Base-by-base conservation (phyloP, 768 basidiomycete species). In the Hirschioporus abietinus region DNA sequence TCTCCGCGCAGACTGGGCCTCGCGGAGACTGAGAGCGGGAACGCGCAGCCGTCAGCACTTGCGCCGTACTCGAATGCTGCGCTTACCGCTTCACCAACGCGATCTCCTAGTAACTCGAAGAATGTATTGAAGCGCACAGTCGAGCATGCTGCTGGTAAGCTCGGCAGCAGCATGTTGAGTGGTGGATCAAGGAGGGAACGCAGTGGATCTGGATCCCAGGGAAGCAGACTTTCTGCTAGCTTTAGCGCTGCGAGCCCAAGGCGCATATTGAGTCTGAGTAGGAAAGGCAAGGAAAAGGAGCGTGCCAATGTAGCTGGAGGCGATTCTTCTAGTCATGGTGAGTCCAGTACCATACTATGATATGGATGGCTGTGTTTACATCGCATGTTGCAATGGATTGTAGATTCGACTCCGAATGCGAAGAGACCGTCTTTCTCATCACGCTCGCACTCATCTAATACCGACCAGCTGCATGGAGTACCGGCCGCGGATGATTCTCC, bases 111-210 rank as follows among this genome's bases (percentile, higher is more conserved):
- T 69, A 70, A 63, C 35, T 71, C n/a, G 63, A 36, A 63, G 64
- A 65, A 58, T 68, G 71, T 67, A 66, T 76, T 10, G 71, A 71
- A 27, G 77, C 77, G 72, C 59, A 82, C 76, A 23, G 82, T 85
- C 59, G 82, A 80, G 70, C 83, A 79, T 77, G 88, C 88, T 0
- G 87, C 87, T 65, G 86, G 87, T 71, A 89, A 82, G 68, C 80
- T 93, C 34, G 86, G 87, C 68, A 81, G 82, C 71, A 89, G 87
- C 74, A 73, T 69, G 60, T 72, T 73, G 1, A 24, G 65, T 34
- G 70, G 72, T 61, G 60, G 60, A 61, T 61, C 9, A 71, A 64
- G 57, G 72, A 71, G 68, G 35, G 67, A 15, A 26, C 61, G 35
- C 35, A 71, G 64, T 63, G 69, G 23, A 69, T 73, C 23, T 73